Conservation (phyloP, 768 basidiomycete genomes). For the Ramaria rubella region DNA sequence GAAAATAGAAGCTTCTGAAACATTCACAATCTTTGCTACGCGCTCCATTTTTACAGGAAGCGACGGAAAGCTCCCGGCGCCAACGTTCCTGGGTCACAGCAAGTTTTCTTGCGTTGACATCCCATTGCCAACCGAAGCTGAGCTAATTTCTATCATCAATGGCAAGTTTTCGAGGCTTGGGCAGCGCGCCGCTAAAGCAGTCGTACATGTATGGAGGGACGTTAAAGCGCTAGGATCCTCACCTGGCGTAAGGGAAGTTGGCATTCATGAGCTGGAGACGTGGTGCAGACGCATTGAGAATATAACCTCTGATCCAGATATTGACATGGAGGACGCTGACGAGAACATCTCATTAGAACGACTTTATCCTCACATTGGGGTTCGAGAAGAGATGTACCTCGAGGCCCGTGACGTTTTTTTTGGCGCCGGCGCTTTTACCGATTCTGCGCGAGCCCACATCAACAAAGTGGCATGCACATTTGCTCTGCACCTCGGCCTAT, state of each 20-base stretch:
- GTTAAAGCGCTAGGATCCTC: constrained; percentile 48
- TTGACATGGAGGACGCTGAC: constrained; percentile 32
- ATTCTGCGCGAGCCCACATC: constrained; percentile 42
- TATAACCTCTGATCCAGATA: constrained; percentile 36
- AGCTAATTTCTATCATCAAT: constrained; percentile 65
- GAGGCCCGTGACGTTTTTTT: constrained; percentile 92
- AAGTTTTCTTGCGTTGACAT: constrained; percentile 73
- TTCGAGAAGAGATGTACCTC: constrained; percentile 85
- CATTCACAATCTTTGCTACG: constrained; percentile 87
- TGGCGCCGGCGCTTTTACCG: constrained; percentile 54
- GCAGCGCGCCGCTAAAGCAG: constrained; percentile 36
- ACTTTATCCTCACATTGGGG: constrained; percentile 24
- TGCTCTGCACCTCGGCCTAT: constrained; percentile 58
- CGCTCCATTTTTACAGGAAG: constrained; percentile 53
- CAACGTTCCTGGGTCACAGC: constrained; percentile 80
- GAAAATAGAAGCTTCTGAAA: constrained; percentile 63
- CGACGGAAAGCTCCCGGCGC: constrained; percentile 41
- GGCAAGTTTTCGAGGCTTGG: constrained; percentile 59
- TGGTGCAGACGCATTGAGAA: constrained; percentile 70
- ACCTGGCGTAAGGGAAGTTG: constrained; percentile 49
- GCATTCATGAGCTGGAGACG: constrained; percentile 75
- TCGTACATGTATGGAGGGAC: constrained; percentile 66
- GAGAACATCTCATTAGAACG: constrained; percentile 20
- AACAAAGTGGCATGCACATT: constrained; percentile 47
- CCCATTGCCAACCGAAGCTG: constrained; percentile 51